A percentile compares a stretch with the other conserved stretches of the same genome.
phyloP scores from a whole-genome alignment of 805 yeast species.

The Hanseniaspora vineae region DNA sequence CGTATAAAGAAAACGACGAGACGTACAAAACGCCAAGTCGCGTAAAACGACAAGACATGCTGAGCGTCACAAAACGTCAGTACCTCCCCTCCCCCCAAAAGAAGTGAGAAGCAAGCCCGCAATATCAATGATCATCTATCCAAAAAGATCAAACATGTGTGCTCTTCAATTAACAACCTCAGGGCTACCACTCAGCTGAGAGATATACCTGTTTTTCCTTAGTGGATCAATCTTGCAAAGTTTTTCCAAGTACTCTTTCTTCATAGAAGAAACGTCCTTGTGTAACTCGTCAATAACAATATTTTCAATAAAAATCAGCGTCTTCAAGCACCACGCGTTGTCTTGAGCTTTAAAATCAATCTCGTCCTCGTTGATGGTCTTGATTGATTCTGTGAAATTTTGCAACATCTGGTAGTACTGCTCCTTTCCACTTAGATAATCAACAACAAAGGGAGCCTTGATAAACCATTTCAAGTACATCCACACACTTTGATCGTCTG shows the following conservation, averaged over 20 bases:
- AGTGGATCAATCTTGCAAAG: conserved; percentile 50
- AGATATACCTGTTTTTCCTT: conserved; percentile 45
- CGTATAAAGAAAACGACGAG: no score
- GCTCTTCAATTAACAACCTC: no score
- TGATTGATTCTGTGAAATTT: conserved; percentile 34
- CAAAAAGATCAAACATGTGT: no score
- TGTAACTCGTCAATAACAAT: conserved; percentile 17
- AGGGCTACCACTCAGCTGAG: conserved; percentile 16
- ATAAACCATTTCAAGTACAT: conserved; percentile 73
- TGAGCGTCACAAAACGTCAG: no score
- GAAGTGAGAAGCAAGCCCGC: no score
- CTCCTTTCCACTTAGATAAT: conserved; percentile 9
- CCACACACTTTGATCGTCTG: conserved; percentile 92
- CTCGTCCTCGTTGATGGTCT: conserved; percentile 62
- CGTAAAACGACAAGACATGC: no score
- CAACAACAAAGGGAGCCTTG: conserved; percentile 21
- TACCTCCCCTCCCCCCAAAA: no score
- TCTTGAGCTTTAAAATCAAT: conserved; percentile 49
- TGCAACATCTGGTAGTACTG: conserved; percentile 27
- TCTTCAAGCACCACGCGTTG: conserved; percentile 67
- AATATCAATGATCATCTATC: no score
- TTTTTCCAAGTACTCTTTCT: conserved; percentile 22
- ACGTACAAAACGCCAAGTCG: no score
- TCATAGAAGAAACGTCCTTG: conserved; percentile 21
- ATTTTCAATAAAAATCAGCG: conserved; percentile 35